phyloP scores from a whole-genome alignment of 129 eudicot species.

The Artemisia annua region DNA sequence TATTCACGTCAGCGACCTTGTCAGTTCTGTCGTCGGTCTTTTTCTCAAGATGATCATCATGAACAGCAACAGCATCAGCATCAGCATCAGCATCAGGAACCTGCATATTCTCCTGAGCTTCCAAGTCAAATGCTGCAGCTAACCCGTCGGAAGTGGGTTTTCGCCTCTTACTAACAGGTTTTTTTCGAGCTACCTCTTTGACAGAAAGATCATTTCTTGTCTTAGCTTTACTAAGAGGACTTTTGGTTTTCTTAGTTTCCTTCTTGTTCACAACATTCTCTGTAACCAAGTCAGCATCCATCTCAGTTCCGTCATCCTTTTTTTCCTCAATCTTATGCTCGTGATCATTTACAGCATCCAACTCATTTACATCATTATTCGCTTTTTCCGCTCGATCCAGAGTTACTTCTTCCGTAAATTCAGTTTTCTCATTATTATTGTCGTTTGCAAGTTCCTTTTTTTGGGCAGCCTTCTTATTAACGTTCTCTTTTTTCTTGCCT shows the following conservation, averaged over 20 bases:
- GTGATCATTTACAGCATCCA: constrained; percentile 16
- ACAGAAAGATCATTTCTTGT: constrained; percentile 14
- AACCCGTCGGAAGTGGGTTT: too few relatives aligned
- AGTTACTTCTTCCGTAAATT: constrained; percentile 25
- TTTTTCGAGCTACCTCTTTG: background rate
- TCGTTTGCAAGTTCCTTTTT: constrained; percentile 33
- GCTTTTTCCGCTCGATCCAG: constrained; percentile 21
- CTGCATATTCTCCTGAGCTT: constrained; percentile 15
- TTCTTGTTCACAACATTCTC: constrained; percentile 17
- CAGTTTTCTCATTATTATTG: constrained; percentile 23
- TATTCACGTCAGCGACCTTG: too few relatives aligned
- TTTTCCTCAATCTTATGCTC: constrained; percentile 18
- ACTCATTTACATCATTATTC: constrained; percentile 21
- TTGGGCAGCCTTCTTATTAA: constrained; percentile 23
- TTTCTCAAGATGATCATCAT: constrained; percentile 10
- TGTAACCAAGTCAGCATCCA: background rate
- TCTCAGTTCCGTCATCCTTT: background rate
- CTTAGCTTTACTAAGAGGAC: constrained; percentile 17
- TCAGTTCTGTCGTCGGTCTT: constrained; percentile 4
- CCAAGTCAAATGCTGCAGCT: too few relatives aligned
- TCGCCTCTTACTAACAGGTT: constrained; percentile 7
- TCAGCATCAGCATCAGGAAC: constrained; percentile 27
- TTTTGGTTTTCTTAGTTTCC: constrained; percentile 8
- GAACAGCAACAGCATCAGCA: constrained; percentile 17
- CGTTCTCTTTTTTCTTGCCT: constrained; percentile 9